Conservation (phyloP, 257 asterid species). For the Capsicum chinense region DNA sequence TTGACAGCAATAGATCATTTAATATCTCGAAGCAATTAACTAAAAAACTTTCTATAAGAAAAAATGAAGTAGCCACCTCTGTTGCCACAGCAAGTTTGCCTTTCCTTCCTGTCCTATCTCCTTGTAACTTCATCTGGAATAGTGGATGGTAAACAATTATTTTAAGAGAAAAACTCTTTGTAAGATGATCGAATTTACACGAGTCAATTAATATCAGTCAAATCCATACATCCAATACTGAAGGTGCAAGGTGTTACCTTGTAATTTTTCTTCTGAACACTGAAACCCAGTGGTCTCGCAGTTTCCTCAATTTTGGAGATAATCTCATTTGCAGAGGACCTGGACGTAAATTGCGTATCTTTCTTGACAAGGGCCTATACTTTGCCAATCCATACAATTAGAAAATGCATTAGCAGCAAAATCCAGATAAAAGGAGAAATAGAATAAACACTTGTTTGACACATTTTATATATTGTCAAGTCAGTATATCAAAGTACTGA, state of each 20-base stretch:
- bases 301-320: slow-evolving; percentile 78
- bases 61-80: slow-evolving; percentile 55
- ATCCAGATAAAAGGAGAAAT: slow-evolving; percentile 16
- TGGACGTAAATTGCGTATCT: slow-evolving; percentile 80
- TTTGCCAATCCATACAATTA: slow-evolving; percentile 27
- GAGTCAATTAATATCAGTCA: background rate
- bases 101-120: slow-evolving; percentile 80
- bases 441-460: background rate
- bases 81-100: slow-evolving; percentile 86
- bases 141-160: background rate
- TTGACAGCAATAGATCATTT: background rate
- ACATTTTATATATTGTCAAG: background rate
- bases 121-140: slow-evolving; percentile 73
- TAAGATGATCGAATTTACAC: background rate
- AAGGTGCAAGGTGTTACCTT: slow-evolving; percentile 50
- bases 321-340: slow-evolving; percentile 67
- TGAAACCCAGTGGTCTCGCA: slow-evolving; percentile 83
- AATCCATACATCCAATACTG: background rate
- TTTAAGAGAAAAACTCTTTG: background rate
- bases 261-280: slow-evolving; percentile 70
- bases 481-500: background rate
- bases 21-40: background rate
- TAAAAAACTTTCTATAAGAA: background rate
- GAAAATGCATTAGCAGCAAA: slow-evolving; percentile 32
- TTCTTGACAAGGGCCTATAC: slow-evolving; percentile 63